Evolutionary conservation across 1,284 basidiomycete species (phyloP).

Genomic region (Trichosporon coremiiforme): DNA sequence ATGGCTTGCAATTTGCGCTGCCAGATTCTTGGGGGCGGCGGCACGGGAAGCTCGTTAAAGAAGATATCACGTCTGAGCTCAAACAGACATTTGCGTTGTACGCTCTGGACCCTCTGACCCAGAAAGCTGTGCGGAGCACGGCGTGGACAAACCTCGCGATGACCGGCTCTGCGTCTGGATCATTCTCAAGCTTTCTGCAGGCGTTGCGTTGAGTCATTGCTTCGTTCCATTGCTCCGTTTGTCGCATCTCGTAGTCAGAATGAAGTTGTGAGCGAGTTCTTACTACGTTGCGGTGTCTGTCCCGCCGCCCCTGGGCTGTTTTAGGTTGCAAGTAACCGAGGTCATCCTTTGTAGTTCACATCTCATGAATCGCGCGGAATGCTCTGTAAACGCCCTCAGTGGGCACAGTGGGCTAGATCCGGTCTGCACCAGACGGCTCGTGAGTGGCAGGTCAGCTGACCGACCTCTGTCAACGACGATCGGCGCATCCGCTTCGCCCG

Average conservation of each 20-base stretch:
- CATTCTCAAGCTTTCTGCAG: not conserved
- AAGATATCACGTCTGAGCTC: not conserved
- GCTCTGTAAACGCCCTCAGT: not conserved
- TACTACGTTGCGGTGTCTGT: not conserved
- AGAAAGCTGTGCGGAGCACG: not conserved
- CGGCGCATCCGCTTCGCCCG: not conserved
- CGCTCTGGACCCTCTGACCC: not conserved
- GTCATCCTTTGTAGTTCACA: conserved; percentile 4
- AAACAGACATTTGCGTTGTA: not conserved
- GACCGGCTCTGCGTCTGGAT: not conserved
- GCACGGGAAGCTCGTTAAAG: not conserved
- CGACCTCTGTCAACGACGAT: not conserved
- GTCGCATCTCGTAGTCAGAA: not conserved
- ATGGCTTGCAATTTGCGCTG: not conserved
- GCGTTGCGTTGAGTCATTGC: not conserved
- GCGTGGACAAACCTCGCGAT: not conserved
- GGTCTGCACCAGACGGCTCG: not conserved
- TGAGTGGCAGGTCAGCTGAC: not conserved
- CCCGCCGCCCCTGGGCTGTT: not conserved
- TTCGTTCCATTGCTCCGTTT: not conserved
- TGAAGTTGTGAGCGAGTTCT: not conserved
- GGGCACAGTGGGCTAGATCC: too few species aligned
- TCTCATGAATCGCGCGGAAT: conserved; percentile 3
- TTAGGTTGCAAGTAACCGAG: conserved; percentile 13
- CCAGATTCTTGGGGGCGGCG: not conserved